A percentile compares a stretch with the other conserved stretches of the same genome.
Evolutionary conservation across 192 early-diverging fungal genomes (phyloP).

Genomic region (Gonapodya prolifera): DNA sequence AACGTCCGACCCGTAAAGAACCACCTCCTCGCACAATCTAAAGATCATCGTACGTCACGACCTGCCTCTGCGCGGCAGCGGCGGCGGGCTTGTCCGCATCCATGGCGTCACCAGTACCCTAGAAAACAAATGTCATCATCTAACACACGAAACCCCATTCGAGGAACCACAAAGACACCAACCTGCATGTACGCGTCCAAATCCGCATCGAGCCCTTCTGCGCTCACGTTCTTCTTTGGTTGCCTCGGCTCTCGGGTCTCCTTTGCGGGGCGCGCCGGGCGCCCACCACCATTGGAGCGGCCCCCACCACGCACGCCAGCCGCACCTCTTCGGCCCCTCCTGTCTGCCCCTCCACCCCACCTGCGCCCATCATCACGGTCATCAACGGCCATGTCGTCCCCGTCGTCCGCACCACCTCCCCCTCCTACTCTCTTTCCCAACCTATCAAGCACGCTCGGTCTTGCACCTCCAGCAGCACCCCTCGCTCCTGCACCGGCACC

Average conservation of each 20-base stretch:
- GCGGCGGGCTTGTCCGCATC: background rate
- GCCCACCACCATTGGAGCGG: conserved; percentile 9
- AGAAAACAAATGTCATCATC: background rate
- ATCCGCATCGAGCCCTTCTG: conserved; percentile 35
- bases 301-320: conserved; percentile 2
- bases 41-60: background rate
- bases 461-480: too few species aligned
- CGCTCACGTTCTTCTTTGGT: conserved; percentile 11
- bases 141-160: background rate
- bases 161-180: conserved; percentile 2
- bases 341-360: background rate
- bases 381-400: background rate
- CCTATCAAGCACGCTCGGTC: too few species aligned
- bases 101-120: background rate
- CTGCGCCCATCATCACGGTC: background rate
- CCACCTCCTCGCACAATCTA: background rate
- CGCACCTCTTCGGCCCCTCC: background rate
- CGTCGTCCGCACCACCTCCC: conserved; percentile 1
- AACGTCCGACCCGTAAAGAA: background rate
- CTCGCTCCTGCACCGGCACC: too few species aligned
- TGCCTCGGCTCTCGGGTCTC: too few species aligned
- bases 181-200: conserved; percentile 43
- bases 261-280: conserved; percentile 7
- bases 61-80: background rate
- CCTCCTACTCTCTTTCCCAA: conserved; percentile 5